These are phyloP conservation scores for Lipomyces yamadae DNA, from an alignment of 805 yeast species.

Conservation along the genomic window DNA sequence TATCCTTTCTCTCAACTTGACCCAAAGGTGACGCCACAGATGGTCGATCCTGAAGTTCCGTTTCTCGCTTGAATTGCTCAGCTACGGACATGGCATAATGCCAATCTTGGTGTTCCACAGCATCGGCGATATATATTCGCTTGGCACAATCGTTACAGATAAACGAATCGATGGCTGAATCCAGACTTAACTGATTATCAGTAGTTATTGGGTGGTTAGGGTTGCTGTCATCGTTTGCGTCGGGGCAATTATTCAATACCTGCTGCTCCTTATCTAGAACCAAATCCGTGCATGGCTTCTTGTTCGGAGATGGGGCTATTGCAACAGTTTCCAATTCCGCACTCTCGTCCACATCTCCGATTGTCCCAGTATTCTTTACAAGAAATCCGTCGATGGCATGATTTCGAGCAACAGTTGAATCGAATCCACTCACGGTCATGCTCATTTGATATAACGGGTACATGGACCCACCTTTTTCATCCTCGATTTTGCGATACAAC, in stretches of 20 bases:
- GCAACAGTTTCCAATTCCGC: not conserved
- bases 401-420: conserved; percentile 15
- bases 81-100: conserved; percentile 47
- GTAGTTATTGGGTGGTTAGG: not conserved
- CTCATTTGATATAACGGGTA: conserved; percentile 29
- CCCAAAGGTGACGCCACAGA: not conserved
- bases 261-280: not conserved
- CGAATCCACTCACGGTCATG: conserved; percentile 28
- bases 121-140: conserved; percentile 28
- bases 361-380: conserved; percentile 7
- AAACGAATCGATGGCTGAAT: conserved; percentile 1
- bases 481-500: conserved; percentile 37
- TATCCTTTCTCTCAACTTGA: not conserved
- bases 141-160: conserved; percentile 44
- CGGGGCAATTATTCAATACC: not conserved
- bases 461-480: conserved; percentile 16
- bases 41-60: not conserved
- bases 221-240: not conserved
- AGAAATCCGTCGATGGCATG: conserved; percentile 21
- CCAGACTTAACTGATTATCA: not conserved
- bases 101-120: conserved; percentile 49
- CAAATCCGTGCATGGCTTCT: not conserved
- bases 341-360: not conserved
- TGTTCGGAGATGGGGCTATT: not conserved
- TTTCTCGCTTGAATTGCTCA: conserved; percentile 17